Evolutionary conservation across 108 stramenopile species (phyloP), one percentile per base, ranked within the genome.

Genomic region (Stephanodiscus minutulus): DNA sequence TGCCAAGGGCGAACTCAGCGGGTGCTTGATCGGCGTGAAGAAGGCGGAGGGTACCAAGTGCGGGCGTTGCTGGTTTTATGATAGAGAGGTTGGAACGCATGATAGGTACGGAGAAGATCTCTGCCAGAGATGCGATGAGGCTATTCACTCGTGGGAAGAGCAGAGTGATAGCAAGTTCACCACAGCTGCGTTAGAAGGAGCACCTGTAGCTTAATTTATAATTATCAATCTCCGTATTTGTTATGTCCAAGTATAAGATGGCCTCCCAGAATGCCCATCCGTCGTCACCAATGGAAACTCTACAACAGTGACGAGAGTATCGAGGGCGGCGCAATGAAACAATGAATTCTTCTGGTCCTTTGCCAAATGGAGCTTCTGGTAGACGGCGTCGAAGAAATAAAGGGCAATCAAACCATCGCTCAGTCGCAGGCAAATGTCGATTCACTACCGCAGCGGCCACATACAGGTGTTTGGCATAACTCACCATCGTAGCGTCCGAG

Each of bases 31-130:
- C 44, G 93, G 93, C 64, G 93, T 94, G 4, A 73, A 75, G 41
- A 90, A 89, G 61, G 93, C 93, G 6, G 75, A 86, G n/a, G 93
- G 93, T 58, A 59, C 41, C 15, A 94, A 93, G 55, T 96, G 96
- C 67, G 92, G 82, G 17, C 85, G 96, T 27, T 96, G 96, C 68
- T 96, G 96, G 96, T 96, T 94, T 57, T 91, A 93, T 73, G 93
- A 93, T 59, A 83, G 76, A 60, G 62, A 83, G 56, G 77, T 94
- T 56, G 96, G 93, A 1, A 81, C 81, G 22, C 80, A 82, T 22
- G 87, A 73, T 5, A 72, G 73, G 9, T 83, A 87, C 62, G 77
- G 61, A 10, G 63, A 49, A 44, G 92, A 92, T 79, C 83, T 87
- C 41, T 96, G 95, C 70, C 90, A 91, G 62, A 79, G 95, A 78